Evolutionary conservation across 306 rosid species (phyloP), one percentile per base, ranked within the genome.

Genomic region (Mimosa pudica): DNA sequence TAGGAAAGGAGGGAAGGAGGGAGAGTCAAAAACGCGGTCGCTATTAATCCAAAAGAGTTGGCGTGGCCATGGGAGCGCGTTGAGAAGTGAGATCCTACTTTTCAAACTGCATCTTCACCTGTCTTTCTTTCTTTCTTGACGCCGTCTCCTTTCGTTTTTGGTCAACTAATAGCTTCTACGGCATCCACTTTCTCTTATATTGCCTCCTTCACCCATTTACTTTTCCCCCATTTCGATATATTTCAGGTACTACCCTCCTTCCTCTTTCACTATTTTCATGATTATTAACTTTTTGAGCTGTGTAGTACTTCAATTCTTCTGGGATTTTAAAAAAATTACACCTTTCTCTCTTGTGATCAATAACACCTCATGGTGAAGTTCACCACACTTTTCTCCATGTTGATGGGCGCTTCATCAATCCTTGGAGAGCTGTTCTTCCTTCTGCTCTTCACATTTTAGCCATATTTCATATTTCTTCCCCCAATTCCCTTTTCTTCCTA

Each of bases 241-340:
- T 20, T 24, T 33, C 64, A 8, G 41, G 93, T 87, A 82, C 68
- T 76, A 58, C 16, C 12, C 4, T 44, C 17, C 57, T 60, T 45
- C 30, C 70, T 75, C 17, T 58, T 74, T 14, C 13, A 0, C 45
- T 24, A 13, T 32, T 64, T 10, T 71, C n/a, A 32, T 71, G 30
- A 24, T 24, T 24, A 24, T 24, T 24, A 24, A 24, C 42, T 63
- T 52, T 76, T 11, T 17, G 74, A 69, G 18, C 4, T 72, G 63
- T 77, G 80, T 36, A 38, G 54, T 20, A 48, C 68, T 41, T 14
- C 9, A 62, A 1, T 35, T 32, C 4, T 14, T 74, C 86, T 86
- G 82, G 73, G 69, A 24, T 24, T 24, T 24, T 24, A 24, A 24
- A 24, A 24, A 24, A 24, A 24, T 24, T 24, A 24, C 30, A 24